Evolutionary conservation across 1,284 basidiomycete species (phyloP), one percentile per base, ranked within the genome.

Genomic region (Malassezia yamatoensis): DNA sequence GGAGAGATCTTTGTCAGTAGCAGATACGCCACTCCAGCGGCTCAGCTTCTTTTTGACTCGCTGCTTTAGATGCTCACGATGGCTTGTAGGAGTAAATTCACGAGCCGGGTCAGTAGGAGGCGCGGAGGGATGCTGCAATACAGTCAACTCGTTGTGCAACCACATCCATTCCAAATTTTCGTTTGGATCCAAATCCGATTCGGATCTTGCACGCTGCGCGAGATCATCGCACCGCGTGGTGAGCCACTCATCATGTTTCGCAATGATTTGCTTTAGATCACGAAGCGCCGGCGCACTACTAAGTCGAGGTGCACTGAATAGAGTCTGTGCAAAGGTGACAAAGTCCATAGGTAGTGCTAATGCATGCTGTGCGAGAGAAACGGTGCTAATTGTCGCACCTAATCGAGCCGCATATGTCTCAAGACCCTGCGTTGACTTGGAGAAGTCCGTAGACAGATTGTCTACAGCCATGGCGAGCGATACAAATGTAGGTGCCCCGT

Each of bases 281-380:
- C 55, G 55, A 35, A 58, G 51, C 43, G 55, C 50, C 33, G 55
- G 45, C 29, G 55, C 55, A 12, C 16, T 37, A 47, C 55, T 58
- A 18, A 58, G 55, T 32, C 53, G 55, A 36, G 55, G 55, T 34
- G 55, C 55, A n/a, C 41, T 39, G 18, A 46, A 53, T 9, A 58
- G 51, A 21, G 55, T 47, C 24, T 58, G 55, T 12, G 55, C 55
- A 5, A 58, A 40, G 3, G 55, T 58, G 12, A 58, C 44, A 20
- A 58, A 42, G 40, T 52, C 51, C 11, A 51, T 58, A 18, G 55
- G 55, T 13, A 58, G 51, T 7, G 41, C 21, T 11, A 58, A 35
- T 6, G 42, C 29, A 41, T 58, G 55, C 35, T 36, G 35, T 5
- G 35, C 45, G 7, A 58, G 50, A 18, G 55, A 41, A 10, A 53